Evolutionary conservation across 2,329 filamentous ascomycete genomes (phyloP).

Genomic region (Clonostachys solani): DNA sequence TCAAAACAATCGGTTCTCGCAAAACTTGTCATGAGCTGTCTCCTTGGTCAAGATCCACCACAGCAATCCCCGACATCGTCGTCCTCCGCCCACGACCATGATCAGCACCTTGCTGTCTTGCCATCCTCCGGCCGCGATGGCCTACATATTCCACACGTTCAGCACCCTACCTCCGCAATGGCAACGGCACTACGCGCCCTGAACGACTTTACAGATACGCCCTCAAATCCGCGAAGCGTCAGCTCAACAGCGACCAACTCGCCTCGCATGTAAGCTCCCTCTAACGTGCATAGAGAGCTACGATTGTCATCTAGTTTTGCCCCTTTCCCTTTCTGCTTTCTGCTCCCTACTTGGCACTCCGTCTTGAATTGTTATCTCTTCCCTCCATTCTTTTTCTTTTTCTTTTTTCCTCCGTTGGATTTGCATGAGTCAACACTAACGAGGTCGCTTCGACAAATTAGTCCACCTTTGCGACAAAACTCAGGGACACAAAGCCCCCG

Average conservation of each 20-base stretch:
- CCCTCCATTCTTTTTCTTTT: not conserved
- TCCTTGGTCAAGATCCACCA: slow-evolving; percentile 21
- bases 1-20: slow-evolving; percentile 34
- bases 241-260: slow-evolving; percentile 55
- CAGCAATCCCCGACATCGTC: slow-evolving; percentile 19
- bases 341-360: not conserved
- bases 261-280: slow-evolving; percentile 48
- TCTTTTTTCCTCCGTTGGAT: not conserved
- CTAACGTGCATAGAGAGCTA: not conserved
- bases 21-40: slow-evolving; percentile 41
- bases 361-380: not conserved
- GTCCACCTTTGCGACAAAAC: slow-evolving; percentile 65
- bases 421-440: slow-evolving; percentile 7
- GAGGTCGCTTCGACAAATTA: slow-evolving; percentile 21
- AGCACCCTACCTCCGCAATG: slow-evolving; percentile 22
- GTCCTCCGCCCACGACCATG: slow-evolving; percentile 18
- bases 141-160: not conserved
- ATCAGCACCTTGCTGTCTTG: slow-evolving; percentile 25
- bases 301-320: not conserved
- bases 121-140: slow-evolving; percentile 15
- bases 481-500: slow-evolving; percentile 75
- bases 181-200: slow-evolving; percentile 34
- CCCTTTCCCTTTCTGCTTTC: not conserved
- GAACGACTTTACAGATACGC: slow-evolving; percentile 45
- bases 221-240: slow-evolving; percentile 51